These are phyloP conservation scores for Chenopodium quinoa DNA, from an alignment of 148 eudicot species.

Conservation along the genomic window DNA sequence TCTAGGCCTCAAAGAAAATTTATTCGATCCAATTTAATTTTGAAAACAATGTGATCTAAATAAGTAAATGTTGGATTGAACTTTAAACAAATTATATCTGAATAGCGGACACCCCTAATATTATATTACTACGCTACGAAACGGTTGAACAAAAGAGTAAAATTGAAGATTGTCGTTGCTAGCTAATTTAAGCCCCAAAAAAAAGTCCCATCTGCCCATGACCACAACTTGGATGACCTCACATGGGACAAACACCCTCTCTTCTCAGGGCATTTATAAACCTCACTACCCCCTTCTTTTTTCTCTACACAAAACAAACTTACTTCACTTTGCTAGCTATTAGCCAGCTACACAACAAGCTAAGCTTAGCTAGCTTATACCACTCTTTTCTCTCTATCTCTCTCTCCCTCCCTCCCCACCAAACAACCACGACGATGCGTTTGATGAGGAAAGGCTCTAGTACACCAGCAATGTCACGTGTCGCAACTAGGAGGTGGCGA, in stretches of 20 bases:
- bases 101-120: too few species aligned
- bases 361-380: not conserved
- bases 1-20: too few species aligned
- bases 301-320: not conserved
- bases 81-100: too few species aligned
- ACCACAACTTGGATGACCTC: conserved; percentile 31
- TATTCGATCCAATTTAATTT: too few species aligned
- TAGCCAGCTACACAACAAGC: not conserved
- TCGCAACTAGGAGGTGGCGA: not conserved
- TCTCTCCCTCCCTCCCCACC: too few species aligned
- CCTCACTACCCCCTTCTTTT: conserved; percentile 3
- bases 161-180: not conserved
- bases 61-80: too few species aligned
- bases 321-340: conserved; percentile 1
- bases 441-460: not conserved
- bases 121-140: not conserved
- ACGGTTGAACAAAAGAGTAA: not conserved
- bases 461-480: not conserved
- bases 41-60: too few species aligned
- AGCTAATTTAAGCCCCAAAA: conserved; percentile 25
- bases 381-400: too few species aligned
- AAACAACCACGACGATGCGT: not conserved
- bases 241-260: conserved; percentile 29
- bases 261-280: conserved; percentile 19
- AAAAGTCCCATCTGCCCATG: conserved; percentile 18